Evolutionary conservation across 1,284 basidiomycete genomes (phyloP).

Genomic region (Ceratobasidium theobromae): DNA sequence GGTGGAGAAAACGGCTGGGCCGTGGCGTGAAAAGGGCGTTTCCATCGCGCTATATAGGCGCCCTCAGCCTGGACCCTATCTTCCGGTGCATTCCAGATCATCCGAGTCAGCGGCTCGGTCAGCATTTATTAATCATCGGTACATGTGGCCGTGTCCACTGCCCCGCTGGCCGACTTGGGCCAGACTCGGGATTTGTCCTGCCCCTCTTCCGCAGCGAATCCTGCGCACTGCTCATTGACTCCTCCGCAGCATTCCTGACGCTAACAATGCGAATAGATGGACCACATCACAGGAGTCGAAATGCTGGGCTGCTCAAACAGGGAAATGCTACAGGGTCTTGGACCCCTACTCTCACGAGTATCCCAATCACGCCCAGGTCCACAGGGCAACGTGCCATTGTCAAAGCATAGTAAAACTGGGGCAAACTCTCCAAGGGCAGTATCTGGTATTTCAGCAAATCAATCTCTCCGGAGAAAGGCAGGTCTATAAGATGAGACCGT

Average conservation of each 20-base stretch:
- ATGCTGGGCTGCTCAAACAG: too few relatives aligned
- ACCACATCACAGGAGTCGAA: too few relatives aligned
- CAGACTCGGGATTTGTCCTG: not conserved
- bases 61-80: not conserved
- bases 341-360: too few relatives aligned
- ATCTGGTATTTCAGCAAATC: too few relatives aligned
- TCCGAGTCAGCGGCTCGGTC: not conserved
- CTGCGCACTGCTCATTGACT: not conserved
- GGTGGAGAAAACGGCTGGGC: slow-evolving; percentile 15
- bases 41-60: not conserved
- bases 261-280: too few relatives aligned
- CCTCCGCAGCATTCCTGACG: not conserved
- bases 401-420: too few relatives aligned
- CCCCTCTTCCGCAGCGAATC: not conserved
- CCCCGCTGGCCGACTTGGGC: not conserved
- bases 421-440: too few relatives aligned
- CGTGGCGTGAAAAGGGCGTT: slow-evolving; percentile 29
- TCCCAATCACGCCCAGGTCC: too few relatives aligned
- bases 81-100: slow-evolving; percentile 17
- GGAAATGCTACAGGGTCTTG: too few relatives aligned
- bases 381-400: too few relatives aligned
- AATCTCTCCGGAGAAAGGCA: too few relatives aligned
- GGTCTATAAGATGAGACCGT: too few relatives aligned
- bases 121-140: not conserved
- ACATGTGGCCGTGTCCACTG: not conserved